Percentiles rank a stretch among this genome's conserved stretches.
phyloP scores from a whole-genome alignment of 2,329 filamentous ascomycete species.

The Talaromyces atroroseus region DNA sequence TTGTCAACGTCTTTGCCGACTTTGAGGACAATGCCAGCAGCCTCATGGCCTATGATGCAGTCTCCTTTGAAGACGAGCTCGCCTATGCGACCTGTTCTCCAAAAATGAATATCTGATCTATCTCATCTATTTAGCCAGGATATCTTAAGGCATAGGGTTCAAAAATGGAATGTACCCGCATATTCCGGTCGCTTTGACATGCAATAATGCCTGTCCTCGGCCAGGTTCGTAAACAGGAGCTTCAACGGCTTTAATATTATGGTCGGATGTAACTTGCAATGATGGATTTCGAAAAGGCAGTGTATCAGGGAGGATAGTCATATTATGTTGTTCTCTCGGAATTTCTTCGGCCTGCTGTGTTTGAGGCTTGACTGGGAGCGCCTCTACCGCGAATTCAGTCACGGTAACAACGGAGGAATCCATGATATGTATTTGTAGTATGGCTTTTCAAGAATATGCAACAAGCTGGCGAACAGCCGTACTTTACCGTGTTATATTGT shows the following conservation, averaged over 20 bases:
- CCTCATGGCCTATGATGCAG: conserved; percentile 62
- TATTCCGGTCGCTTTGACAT: conserved; percentile 59
- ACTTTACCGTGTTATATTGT: too few species aligned
- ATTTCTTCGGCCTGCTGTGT: too few species aligned
- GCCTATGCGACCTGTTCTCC: conserved; percentile 61
- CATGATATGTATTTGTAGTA: too few species aligned
- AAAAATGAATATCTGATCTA: conserved; percentile 64
- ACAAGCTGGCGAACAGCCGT: too few species aligned
- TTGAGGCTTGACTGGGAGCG: too few species aligned
- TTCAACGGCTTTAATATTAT: conserved; percentile 52
- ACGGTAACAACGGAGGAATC: too few species aligned
- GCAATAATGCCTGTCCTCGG: conserved; percentile 53
- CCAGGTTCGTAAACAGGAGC: conserved; percentile 53
- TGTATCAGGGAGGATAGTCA: not conserved
- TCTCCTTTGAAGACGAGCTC: conserved; percentile 57
- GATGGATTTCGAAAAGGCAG: conserved; percentile 46
- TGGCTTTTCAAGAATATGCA: too few species aligned
- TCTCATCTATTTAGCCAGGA: not conserved
- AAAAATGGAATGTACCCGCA: conserved; percentile 46
- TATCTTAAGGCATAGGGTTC: not conserved
- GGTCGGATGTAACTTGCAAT: conserved; percentile 56
- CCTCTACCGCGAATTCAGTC: too few species aligned
- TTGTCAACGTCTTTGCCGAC: conserved; percentile 51
- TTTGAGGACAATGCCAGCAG: conserved; percentile 55
- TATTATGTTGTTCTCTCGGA: too few species aligned